Evolutionary conservation across 805 yeast genomes (phyloP).

Genomic region (Suhomyces pyralidae): DNA sequence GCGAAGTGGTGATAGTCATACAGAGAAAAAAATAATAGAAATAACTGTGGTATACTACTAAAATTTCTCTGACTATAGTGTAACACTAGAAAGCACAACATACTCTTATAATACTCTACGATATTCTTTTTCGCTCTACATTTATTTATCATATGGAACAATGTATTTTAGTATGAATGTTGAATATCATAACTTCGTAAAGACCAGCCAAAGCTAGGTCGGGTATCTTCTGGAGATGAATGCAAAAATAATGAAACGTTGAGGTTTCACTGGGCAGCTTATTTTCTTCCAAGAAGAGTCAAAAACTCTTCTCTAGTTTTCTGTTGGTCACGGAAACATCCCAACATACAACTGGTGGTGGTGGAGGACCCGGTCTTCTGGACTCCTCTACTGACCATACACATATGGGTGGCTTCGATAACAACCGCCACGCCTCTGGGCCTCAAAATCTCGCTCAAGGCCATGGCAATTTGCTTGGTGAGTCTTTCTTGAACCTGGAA

Average conservation of each 20-base stretch:
- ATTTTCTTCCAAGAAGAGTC: constrained; percentile 67
- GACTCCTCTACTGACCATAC: constrained; percentile 98
- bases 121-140: neutral
- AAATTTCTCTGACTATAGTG: too few relatives aligned
- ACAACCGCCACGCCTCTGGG: constrained; percentile 99
- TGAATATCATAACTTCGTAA: constrained; percentile 33
- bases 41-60: too few relatives aligned
- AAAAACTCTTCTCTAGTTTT: constrained; percentile 96
- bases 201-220: neutral
- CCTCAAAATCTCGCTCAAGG: constrained; percentile 81
- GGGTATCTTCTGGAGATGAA: neutral
- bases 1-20: neutral
- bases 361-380: constrained; percentile 94
- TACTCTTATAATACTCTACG: too few relatives aligned
- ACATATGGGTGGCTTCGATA: constrained; percentile 97
- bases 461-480: constrained; percentile 97
- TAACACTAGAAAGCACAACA: too few relatives aligned
- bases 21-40: neutral
- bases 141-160: neutral
- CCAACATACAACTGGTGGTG: constrained; percentile 94
- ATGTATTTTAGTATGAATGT: constrained; percentile 13
- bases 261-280: neutral
- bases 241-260: constrained; percentile 1
- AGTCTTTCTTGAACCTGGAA: constrained; percentile 97
- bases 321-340: constrained; percentile 89